A percentile compares a stretch with the other conserved stretches of the same genome.
Evolutionary conservation across 257 asterid genomes (phyloP).

Genomic region (Solanum rostratum): DNA sequence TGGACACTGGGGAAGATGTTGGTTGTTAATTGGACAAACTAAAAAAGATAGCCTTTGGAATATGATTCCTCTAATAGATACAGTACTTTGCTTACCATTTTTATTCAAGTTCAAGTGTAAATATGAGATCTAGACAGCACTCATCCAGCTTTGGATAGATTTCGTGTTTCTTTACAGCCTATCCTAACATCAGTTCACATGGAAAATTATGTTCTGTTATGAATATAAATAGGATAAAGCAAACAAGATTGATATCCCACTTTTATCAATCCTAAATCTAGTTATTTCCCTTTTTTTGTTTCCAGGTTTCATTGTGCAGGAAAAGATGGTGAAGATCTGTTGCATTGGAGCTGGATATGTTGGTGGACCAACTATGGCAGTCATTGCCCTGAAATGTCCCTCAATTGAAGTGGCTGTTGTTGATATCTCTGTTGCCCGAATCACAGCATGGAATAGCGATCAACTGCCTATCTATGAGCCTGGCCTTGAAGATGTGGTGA

Average conservation of each 20-base stretch:
- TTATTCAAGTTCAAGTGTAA: neutral
- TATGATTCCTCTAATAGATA: neutral
- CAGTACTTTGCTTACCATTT: neutral
- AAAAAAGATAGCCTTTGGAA: neutral
- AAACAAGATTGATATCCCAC: neutral
- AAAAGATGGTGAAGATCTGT: slow-evolving; percentile 34
- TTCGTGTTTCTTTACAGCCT: neutral
- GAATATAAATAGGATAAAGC: neutral
- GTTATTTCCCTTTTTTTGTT: neutral
- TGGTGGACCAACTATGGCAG: slow-evolving; percentile 46
- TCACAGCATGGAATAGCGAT: slow-evolving; percentile 43
- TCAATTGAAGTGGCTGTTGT: slow-evolving; percentile 36
- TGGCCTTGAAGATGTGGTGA: slow-evolving; percentile 54
- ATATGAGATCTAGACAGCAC: neutral
- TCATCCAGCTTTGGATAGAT: neutral
- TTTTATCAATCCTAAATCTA: neutral
- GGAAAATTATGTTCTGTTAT: neutral
- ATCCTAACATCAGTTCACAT: too few relatives aligned
- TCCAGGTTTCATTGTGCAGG: neutral
- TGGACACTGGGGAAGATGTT: neutral
- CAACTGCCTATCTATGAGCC: slow-evolving; percentile 62
- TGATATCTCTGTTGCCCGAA: slow-evolving; percentile 35
- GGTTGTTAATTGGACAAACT: neutral
- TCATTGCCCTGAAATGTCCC: slow-evolving; percentile 39
- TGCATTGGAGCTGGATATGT: slow-evolving; percentile 47